Percentiles rank a stretch among this genome's conserved stretches.
Conservation (phyloP, 2,329 filamentous ascomycete species). For the Lachnellula willkommii region DNA sequence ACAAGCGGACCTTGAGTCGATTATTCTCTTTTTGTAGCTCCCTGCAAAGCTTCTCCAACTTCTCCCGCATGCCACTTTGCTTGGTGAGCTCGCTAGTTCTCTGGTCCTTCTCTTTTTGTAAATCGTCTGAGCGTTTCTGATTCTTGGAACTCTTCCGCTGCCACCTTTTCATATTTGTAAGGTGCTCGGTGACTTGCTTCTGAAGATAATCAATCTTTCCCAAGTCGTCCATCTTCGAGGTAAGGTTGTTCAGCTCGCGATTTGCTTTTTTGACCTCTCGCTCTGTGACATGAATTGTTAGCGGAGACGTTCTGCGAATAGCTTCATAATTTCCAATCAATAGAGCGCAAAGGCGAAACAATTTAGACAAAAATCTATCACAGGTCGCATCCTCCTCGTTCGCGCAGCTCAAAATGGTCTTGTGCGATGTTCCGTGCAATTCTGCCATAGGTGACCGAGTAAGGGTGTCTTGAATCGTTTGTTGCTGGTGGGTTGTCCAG, state of each 20-base stretch:
- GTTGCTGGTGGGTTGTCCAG: too few species aligned
- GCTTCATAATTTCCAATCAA: not conserved
- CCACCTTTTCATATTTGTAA: conserved; percentile 91
- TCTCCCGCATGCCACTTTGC: conserved; percentile 86
- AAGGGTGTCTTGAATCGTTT: too few species aligned
- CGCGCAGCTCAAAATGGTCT: too few species aligned
- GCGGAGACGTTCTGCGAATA: not conserved
- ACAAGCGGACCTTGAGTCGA: conserved; percentile 73
- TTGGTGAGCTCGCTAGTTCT: conserved; percentile 78
- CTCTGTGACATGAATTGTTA: conserved; percentile 47
- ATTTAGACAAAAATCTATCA: too few species aligned
- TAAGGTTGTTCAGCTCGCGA: conserved; percentile 79
- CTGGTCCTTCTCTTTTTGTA: conserved; percentile 95
- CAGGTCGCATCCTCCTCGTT: too few species aligned
- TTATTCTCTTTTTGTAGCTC: conserved; percentile 97
- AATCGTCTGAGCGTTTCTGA: conserved; percentile 86
- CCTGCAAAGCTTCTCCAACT: conserved; percentile 90
- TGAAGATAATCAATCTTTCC: conserved; percentile 87
- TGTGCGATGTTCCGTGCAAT: too few species aligned
- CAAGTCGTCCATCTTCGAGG: conserved; percentile 87
- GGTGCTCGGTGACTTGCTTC: conserved; percentile 83
- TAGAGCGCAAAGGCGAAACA: too few species aligned
- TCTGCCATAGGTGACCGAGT: too few species aligned
- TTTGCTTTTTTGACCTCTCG: conserved; percentile 92
- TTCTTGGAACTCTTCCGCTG: conserved; percentile 93